Evolutionary conservation across 371 early-diverging fungal genomes (phyloP), one percentile per base, ranked within the genome.

Genomic region (Mucor velutinosus): DNA sequence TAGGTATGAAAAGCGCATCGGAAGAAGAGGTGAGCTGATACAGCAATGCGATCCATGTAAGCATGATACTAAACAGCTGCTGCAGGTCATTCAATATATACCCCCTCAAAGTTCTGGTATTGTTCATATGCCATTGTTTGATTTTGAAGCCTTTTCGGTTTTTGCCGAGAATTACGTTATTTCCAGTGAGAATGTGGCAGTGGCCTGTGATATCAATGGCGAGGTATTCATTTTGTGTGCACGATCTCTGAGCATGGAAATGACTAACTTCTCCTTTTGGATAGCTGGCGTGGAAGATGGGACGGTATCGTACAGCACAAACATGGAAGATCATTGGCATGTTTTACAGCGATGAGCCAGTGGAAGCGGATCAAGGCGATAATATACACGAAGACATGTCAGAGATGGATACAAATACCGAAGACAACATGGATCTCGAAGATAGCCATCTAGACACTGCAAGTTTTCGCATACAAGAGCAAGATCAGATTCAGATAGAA

Each of bases 301-400:
- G 86, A 27, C 76, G 84, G 25, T 89, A 82, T 59, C 85, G 91
- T 21, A 88, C 91, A 5, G 86, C 92, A 11, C 93, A 93, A 70
- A 91, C 93, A 10, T 95, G 95, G 95, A 87, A 83, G 43, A 84
- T 93, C 17, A 61, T 94, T n/a, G 85, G 87, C 41, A 72, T 92
- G 37, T 75, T 93, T 37, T 92, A 83, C 71, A 84, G 76, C 19
- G 77, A 63, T 7, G 79, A 58, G 67, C 70, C 58, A 62, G 69
- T 8, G 68, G 79, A 37, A 57, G 67, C 32, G 4, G 61, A 66
- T 12, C 7, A 1, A 25, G 58, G 49, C 10, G 47, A 56, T 27
- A 49, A 25, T 10, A 32, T 35, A 8, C 59, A 45, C 12, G 58
- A 58, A 49, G 57, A 29, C 11, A 32, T 64, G 51, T 12, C 51